Evolutionary conservation across 2,329 filamentous ascomycete species (phyloP), one percentile per base, ranked within the genome.

Genomic region (Orbilia quercus): DNA sequence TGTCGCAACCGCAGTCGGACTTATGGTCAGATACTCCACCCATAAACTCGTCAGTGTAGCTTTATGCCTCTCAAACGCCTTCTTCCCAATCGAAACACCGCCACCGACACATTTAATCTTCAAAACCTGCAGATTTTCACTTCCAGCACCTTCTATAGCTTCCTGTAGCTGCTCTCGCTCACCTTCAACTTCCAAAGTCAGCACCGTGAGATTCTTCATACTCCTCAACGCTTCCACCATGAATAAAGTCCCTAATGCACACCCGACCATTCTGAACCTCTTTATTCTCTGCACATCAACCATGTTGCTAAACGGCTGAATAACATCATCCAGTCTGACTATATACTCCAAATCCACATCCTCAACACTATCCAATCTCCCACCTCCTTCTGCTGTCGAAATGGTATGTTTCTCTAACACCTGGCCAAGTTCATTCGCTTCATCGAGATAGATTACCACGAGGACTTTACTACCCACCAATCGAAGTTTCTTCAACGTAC

Each of bases 371-470:
- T 38, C 31, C 28, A 38, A 20, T 22, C 50, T 38, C 2, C 50
- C 47, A 16, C 47, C 47, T 2, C 50, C 50, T 36, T 54, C 50
- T 7, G 14, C 31, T 2, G 16, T 3, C 16, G 28, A 4, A 6
- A 54, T 20, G 1, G n/a, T 54, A 38, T 54, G 31, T 14, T 38
- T 54, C 22, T 54, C 28, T n/a, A 54, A 18, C 1, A 54, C 16
- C 25, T n/a, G 11, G 1, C 20, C n/a, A 2, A 54, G 31, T n/a
- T 3, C 9, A 36, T 54, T 54, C 50, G 3, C 20, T 11, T 45
- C 42, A 4, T 2, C 16, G 5, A 22, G 18, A 12, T 11, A 45
- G 11, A 45, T 20, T 4, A 12, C 12, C 6, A 18, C 16, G 7
- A 45, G 42, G 4, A 22, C 12, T 22, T 45, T 12, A 9, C 3